Base-by-base conservation (phyloP, 129 eudicot species). In the Flaveria brownii region DNA sequence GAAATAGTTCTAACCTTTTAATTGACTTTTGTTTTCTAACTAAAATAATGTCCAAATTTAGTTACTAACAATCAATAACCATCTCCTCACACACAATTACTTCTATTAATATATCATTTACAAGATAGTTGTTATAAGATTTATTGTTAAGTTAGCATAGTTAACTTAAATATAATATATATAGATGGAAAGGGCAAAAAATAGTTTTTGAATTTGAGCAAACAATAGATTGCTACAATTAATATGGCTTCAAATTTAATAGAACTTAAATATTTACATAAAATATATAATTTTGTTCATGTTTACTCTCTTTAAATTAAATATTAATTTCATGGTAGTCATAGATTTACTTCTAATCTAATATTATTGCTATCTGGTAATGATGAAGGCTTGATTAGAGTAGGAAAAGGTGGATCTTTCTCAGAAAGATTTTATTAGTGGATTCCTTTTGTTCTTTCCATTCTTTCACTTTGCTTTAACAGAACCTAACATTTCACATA, bases 391-490 rank as follows among this genome's bases (percentile, higher is more conserved):
- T 80, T 84, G 75, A 56, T 80, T 68, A 62, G 73, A 43, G 75
- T 50, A 67, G 61, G 64, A 36, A 77, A 66, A 78, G 71, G 51
- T 15, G 61, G 50, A 72, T 76, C 62, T 72, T 47, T 79, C 73
- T 84, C 16, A 11, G 33, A 63, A 68, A 73, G 42, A 68, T 62
- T 47, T 54, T 68, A 70, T 45, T 70, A 79, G 81, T 75, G 81
- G 87, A 33, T 70, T 69, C 78, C 76, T 77, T 82, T 77, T 82
- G 72, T 77, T 82, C 71, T 65, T 82, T 79, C 62, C 84, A 56
- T 80, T 66, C 79, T 80, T 68, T 64, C 70, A 74, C 75, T 80
- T 80, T 74, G 56, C 43, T 74, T 74, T 74, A 73, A 11, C 30
- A 36, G 6, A 73, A 67, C 84, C 83, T 54, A 80, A 80, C 79